Base-by-base conservation (phyloP, 2,329 filamentous ascomycete species). In the Davidsoniella australis region DNA sequence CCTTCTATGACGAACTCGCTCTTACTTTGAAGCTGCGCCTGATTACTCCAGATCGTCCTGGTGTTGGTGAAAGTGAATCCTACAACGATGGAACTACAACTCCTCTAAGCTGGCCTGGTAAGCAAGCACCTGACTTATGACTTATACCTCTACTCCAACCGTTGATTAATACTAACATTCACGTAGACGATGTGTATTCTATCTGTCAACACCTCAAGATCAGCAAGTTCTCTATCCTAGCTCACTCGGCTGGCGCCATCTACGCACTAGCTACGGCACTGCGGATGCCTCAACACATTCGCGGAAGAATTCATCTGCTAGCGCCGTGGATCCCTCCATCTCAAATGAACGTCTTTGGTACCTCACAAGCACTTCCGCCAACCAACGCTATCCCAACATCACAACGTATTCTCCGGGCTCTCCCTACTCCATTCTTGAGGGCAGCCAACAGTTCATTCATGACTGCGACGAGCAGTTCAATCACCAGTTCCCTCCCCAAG, bases 241-340 rank as follows among this genome's bases (percentile, higher is more conserved):
- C 91, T 2, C 91, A 98, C 63, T 96, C 89, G 0, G 91, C 91
- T 1, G 91, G 91, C 14, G 89, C 91, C n/a, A 94, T 98, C 47
- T 98, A 98, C 60, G 91, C 91, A 2, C 74, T 98, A 16, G 91
- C 91, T 0, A 96, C 91, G 0, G 91, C 91, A 0, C 70, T 98
- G 41, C 84, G 91, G 41, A 94, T 98, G 76, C 91, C 91, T 3
- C 88, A 95, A 58, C 85, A 95, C 59, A 93, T 98, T 54, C 82
- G 88, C 5, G 91, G 91, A 17, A 82, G 86, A 48, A 91, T 98
- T 49, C 91, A 98, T 63, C 75, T 98, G 2, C 73, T 98, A 7
- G 89, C 91, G 0, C 91, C 91, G 0, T 95, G 87, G 91, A 96
- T 98, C 43, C 91, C 91, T 1, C 91, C 91, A 0, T 96, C 86